Percentiles rank a stretch among this genome's conserved stretches.
Evolutionary conservation across 768 basidiomycete species (phyloP).

Genomic region (Punctularia strigosozonata): DNA sequence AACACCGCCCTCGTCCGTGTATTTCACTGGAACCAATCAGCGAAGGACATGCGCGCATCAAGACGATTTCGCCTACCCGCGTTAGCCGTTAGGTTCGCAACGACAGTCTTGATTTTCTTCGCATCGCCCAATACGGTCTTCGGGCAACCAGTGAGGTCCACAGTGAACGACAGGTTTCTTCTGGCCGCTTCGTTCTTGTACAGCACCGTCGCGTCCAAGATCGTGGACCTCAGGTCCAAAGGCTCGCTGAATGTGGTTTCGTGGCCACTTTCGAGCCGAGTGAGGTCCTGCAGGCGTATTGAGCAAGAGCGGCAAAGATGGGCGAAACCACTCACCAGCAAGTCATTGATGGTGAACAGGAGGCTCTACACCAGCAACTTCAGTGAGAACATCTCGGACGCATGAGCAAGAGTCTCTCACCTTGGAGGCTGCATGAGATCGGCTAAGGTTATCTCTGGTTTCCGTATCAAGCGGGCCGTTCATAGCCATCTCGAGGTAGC

Average conservation of each 20-base stretch:
- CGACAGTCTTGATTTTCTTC: constrained; percentile 62
- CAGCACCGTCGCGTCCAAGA: constrained; percentile 48
- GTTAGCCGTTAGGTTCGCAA: constrained; percentile 71
- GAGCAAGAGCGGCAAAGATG: not conserved
- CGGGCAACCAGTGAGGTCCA: constrained; percentile 45
- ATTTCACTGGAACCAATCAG: constrained; percentile 41
- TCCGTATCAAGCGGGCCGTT: constrained; percentile 63
- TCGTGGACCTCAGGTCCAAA: constrained; percentile 50
- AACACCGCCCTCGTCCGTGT: constrained; percentile 50
- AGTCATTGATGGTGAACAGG: constrained; percentile 75
- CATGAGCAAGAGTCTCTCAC: no score
- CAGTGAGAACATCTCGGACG: not conserved
- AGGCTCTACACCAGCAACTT: constrained; percentile 31
- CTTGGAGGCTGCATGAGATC: constrained; percentile 68
- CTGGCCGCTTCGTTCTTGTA: constrained; percentile 60
- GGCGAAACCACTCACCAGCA: constrained; percentile 32
- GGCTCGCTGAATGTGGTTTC: constrained; percentile 69
- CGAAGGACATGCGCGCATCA: not conserved
- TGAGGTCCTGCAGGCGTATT: constrained; percentile 42
- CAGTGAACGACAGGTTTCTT: constrained; percentile 43
- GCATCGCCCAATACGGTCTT: constrained; percentile 58
- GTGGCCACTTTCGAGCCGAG: constrained; percentile 63
- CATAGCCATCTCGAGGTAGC: constrained; percentile 72
- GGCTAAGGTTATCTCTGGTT: constrained; percentile 61
- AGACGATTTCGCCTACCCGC: constrained; percentile 33